phyloP scores from a whole-genome alignment of 495 filamentous ascomycete species.

The Bombardia bombarda region DNA sequence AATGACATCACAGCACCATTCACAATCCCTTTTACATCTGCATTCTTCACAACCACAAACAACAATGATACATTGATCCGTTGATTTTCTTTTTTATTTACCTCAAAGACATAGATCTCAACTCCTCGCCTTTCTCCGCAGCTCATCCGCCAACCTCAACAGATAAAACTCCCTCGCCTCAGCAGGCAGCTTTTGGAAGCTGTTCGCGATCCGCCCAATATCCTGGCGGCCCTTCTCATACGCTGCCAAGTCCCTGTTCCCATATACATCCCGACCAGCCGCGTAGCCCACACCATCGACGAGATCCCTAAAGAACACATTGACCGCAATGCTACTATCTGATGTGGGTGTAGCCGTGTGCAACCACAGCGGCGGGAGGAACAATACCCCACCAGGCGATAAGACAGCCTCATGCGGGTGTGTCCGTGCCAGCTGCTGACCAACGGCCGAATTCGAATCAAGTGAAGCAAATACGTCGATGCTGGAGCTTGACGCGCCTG shows the following conservation, averaged over 20 bases:
- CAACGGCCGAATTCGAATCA: constrained; percentile 9
- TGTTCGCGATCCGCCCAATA: constrained; percentile 56
- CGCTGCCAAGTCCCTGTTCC: constrained; percentile 74
- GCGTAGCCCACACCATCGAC: constrained; percentile 64
- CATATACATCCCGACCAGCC: constrained; percentile 74
- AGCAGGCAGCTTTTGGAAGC: constrained; percentile 57
- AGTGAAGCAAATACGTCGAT: constrained; percentile 53
- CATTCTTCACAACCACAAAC: too few species aligned
- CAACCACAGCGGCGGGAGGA: constrained; percentile 74
- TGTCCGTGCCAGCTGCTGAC: constrained; percentile 44
- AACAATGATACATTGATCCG: not conserved
- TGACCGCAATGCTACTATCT: constrained; percentile 64
- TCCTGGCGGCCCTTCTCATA: constrained; percentile 76
- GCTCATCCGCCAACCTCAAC: constrained; percentile 62
- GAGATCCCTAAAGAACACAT: constrained; percentile 76
- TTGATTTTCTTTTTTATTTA: not conserved
- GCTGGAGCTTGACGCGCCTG: constrained; percentile 73
- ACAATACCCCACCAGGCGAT: constrained; percentile 65
- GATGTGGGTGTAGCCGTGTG: constrained; percentile 66
- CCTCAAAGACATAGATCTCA: not conserved
- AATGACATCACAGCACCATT: too few species aligned
- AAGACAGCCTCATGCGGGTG: constrained; percentile 60
- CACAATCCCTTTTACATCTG: too few species aligned
- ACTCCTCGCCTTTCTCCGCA: constrained; percentile 26
- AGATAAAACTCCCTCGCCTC: constrained; percentile 70